Conservation (phyloP, 176 grass and related monocot genomes). For the Oryza meyeriana region DNA sequence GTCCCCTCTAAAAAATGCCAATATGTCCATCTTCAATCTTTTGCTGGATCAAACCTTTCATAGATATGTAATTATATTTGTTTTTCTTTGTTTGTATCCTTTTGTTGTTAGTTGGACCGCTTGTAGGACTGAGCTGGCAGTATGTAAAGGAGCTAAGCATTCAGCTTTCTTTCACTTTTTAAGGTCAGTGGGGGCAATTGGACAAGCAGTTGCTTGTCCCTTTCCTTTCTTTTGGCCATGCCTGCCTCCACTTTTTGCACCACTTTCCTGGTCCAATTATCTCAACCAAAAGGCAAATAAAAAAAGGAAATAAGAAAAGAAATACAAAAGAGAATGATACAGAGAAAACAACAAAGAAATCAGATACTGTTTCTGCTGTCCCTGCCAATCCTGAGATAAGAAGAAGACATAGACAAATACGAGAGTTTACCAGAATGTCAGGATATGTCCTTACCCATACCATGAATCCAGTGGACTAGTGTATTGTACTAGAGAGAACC, state of each 20-base stretch:
- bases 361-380: slow-evolving; percentile 16
- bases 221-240: slow-evolving; percentile 32
- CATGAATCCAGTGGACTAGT: slow-evolving; percentile 15
- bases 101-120: slow-evolving; percentile 23
- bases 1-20: not conserved
- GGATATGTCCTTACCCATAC: not conserved
- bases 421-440: slow-evolving; percentile 11
- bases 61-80: not conserved
- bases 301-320: not conserved
- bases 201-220: slow-evolving; percentile 45
- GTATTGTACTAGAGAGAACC: not conserved
- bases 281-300: slow-evolving; percentile 30
- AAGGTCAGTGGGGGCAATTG: slow-evolving; percentile 27
- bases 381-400: not conserved
- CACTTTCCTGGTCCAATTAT: slow-evolving; percentile 41
- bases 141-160: slow-evolving; percentile 18
- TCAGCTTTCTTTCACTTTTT: slow-evolving; percentile 31
- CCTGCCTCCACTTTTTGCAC: slow-evolving; percentile 33
- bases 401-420: not conserved
- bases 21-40: not conserved
- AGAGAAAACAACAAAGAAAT: slow-evolving; percentile 29
- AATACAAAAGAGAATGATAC: slow-evolving; percentile 19
- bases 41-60: slow-evolving; percentile 10
- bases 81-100: not conserved
- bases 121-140: slow-evolving; percentile 33